Conservation (phyloP, 169 alveolate genomes). For the Eimeria maxima region DNA sequence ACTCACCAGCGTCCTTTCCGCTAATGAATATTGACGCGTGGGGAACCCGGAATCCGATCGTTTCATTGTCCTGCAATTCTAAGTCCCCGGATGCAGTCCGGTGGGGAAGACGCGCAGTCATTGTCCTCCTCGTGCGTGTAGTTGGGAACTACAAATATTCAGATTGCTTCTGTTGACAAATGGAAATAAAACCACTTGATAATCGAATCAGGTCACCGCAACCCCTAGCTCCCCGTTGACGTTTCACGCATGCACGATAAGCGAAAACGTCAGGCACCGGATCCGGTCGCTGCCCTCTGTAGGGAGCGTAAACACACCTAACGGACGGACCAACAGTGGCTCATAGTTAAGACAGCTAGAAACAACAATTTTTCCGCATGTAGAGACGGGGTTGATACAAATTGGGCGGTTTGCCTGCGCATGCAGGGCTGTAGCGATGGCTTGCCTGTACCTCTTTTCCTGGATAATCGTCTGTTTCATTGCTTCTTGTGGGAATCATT, state of each 20-base stretch:
- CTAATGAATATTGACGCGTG: constrained; percentile 5
- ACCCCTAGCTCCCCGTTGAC: constrained; percentile 1
- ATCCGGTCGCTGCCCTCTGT: neutral
- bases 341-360: neutral
- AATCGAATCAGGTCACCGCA: neutral
- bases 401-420: neutral
- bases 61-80: constrained; percentile 49
- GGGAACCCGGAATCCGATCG: constrained; percentile 50
- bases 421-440: constrained; percentile 17
- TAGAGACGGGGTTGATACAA: neutral
- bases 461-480: neutral
- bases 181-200: neutral
- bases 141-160: neutral
- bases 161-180: neutral
- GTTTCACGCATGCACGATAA: constrained; percentile 5
- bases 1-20: constrained; percentile 71
- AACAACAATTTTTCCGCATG: neutral
- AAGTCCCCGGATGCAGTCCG: constrained; percentile 57
- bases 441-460: neutral
- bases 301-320: constrained; percentile 1
- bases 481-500: neutral
- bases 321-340: neutral
- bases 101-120: constrained; percentile 38
- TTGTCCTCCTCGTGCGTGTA: neutral
- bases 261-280: neutral